Conservation (phyloP, 2,329 filamentous ascomycete genomes). For the Nectriaceae sp. region DNA sequence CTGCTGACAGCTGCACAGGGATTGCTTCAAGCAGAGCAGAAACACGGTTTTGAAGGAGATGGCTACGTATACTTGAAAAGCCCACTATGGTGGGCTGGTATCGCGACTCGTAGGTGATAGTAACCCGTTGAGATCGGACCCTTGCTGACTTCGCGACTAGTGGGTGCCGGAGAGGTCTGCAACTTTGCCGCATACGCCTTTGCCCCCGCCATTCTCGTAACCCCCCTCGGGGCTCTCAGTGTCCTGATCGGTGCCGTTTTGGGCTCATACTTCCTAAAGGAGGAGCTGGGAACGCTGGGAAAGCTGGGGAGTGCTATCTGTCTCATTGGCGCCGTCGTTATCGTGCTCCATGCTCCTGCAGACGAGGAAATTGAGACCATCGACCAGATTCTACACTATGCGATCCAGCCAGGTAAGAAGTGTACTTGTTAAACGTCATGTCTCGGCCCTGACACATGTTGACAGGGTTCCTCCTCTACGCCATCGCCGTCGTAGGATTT, state of each 20-base stretch:
- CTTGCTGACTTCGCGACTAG: slow-evolving; percentile 46
- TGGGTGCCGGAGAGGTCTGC: slow-evolving; percentile 90
- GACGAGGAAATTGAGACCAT: slow-evolving; percentile 90
- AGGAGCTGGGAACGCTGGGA: slow-evolving; percentile 85
- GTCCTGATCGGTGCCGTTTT: slow-evolving; percentile 94
- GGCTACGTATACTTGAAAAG: slow-evolving; percentile 92
- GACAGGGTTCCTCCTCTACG: slow-evolving; percentile 87
- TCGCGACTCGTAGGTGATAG: slow-evolving; percentile 71
- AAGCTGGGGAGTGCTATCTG: slow-evolving; percentile 96
- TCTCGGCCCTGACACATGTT: slow-evolving; percentile 6
- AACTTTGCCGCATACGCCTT: slow-evolving; percentile 99
- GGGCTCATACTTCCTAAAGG: slow-evolving; percentile 90
- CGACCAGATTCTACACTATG: slow-evolving; percentile 87
- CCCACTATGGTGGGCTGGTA: slow-evolving; percentile 97
- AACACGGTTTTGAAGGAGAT: slow-evolving; percentile 95
- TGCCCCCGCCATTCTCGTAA: slow-evolving; percentile 97
- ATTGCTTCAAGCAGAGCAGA: slow-evolving; percentile 85
- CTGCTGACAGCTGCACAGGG: slow-evolving; percentile 55
- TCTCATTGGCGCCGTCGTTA: slow-evolving; percentile 93
- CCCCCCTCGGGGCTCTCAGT: slow-evolving; percentile 87
- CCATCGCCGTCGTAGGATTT: slow-evolving; percentile 76
- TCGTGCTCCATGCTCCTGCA: slow-evolving; percentile 93
- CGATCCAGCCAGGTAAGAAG: slow-evolving; percentile 78
- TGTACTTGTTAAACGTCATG: background rate
- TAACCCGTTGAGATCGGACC: background rate